These are phyloP conservation scores for Coffea eugenioides DNA, from an alignment of 257 asterid genomes.

Conservation along the genomic window DNA sequence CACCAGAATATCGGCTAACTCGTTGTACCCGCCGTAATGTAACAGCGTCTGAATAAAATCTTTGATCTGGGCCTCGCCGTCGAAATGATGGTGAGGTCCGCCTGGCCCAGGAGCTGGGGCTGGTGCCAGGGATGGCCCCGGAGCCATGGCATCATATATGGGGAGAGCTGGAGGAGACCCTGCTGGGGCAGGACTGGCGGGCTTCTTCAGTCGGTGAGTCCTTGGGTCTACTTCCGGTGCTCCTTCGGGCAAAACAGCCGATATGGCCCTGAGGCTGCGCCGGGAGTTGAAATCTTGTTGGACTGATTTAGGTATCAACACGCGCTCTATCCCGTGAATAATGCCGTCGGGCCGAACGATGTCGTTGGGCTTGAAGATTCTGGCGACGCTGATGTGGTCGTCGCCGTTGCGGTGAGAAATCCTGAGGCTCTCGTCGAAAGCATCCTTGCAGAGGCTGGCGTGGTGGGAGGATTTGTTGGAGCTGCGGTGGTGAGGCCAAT, in stretches of 20 bases:
- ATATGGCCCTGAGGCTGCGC: conserved; percentile 59
- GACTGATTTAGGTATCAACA: conserved; percentile 74
- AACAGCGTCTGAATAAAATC: conserved; percentile 85
- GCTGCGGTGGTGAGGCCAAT: conserved; percentile 30
- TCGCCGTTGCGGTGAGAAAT: conserved; percentile 38
- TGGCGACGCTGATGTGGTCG: conserved; percentile 40
- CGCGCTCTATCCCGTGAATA: conserved; percentile 89
- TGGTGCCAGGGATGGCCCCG: conserved; percentile 93
- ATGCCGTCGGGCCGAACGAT: conserved; percentile 82
- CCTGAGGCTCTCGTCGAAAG: conserved; percentile 37
- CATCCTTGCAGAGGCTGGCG: conserved; percentile 54
- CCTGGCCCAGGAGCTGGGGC: conserved; percentile 99
- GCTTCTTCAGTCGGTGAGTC: conserved; percentile 60
- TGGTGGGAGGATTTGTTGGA: conserved; percentile 18
- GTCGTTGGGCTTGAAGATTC: conserved; percentile 50
- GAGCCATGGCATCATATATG: conserved; percentile 71
- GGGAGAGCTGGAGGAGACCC: conserved; percentile 77
- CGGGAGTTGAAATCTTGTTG: conserved; percentile 79
- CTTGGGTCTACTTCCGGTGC: conserved; percentile 95
- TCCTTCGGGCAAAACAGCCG: conserved; percentile 78
- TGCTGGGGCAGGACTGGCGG: conserved; percentile 46
- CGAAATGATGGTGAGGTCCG: conserved; percentile 85
- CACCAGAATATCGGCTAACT: conserved; percentile 79
- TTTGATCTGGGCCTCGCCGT: conserved; percentile 88
- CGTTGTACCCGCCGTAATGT: conserved; percentile 95